These are phyloP conservation scores for Yamadazyma sp. DNA, from an alignment of 805 yeast species.

Conservation along the genomic window DNA sequence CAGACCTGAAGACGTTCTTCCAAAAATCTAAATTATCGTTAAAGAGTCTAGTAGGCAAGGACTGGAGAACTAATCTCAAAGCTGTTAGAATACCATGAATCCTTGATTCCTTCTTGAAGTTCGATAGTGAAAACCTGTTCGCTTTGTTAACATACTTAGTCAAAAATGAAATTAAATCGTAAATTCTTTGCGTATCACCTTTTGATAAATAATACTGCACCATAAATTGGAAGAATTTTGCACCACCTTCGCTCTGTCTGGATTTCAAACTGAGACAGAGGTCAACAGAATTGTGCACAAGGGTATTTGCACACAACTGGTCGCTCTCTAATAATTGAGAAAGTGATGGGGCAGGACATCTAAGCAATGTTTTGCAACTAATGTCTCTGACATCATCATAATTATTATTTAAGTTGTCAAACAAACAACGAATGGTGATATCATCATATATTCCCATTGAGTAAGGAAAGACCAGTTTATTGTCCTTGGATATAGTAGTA, in stretches of 20 bases:
- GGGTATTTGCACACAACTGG: background rate
- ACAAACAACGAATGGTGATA: constrained; percentile 45
- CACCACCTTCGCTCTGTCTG: constrained; percentile 78
- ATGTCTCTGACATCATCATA: constrained; percentile 72
- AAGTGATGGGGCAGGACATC: constrained; percentile 31
- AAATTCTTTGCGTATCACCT: background rate
- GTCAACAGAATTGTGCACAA: constrained; percentile 1
- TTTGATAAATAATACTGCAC: background rate
- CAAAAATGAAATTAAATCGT: constrained; percentile 1
- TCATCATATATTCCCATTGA: constrained; percentile 15
- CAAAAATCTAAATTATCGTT: constrained; percentile 2
- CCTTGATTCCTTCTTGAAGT: constrained; percentile 39
- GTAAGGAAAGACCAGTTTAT: constrained; percentile 13
- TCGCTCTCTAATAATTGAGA: background rate
- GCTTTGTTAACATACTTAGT: background rate
- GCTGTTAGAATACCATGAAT: constrained; percentile 74
- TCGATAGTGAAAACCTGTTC: constrained; percentile 23
- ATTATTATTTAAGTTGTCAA: constrained; percentile 65
- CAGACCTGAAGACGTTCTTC: background rate
- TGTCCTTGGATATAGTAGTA: constrained; percentile 2
- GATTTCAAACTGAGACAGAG: constrained; percentile 46
- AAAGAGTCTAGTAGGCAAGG: background rate
- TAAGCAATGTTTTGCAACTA: constrained; percentile 47
- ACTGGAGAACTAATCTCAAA: constrained; percentile 43
- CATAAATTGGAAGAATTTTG: constrained; percentile 52